Evolutionary conservation across 169 alveolate genomes (phyloP), one percentile per base, ranked within the genome.

Genomic region (Amoebophrya sp.): DNA sequence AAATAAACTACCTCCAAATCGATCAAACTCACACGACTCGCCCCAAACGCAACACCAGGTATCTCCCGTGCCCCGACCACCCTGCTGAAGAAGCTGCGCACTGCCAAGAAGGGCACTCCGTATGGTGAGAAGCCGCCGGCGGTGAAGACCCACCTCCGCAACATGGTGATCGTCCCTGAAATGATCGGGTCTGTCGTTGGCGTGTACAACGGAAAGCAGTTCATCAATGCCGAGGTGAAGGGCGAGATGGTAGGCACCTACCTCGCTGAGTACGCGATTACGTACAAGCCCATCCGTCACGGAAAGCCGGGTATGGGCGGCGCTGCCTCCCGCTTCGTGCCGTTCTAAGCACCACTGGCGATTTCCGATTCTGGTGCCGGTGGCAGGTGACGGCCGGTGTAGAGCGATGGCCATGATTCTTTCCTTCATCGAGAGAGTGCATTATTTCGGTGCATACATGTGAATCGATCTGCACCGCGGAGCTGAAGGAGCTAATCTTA

Each of bases 281-380:
- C 99, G 40, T 98, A 98, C 98, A 98, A 97, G 95, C 99, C 99
- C 92, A 98, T 98, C 50, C 96, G 97, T 91, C 99, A 98, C 96
- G 99, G 99, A 89, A 98, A 97, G 94, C 99, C 99, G 58, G 99
- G 99, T 90, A 98, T 97, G 43, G 99, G 99, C 39, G 98, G 99
- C 41, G 89, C 93, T 18, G 87, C 92, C 41, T 91, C 93, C 67
- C 92, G 93, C 18, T 93, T 88, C 92, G 90, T 92, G 70, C 92
- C 93, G 0, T 92, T 89, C n/a, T n/a, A n/a, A n/a, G n/a, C n/a
- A n/a, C n/a, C n/a, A n/a, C n/a, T n/a, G n/a, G n/a, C n/a, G n/a
- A n/a, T n/a, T n/a, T n/a, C n/a, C n/a, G n/a, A n/a, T n/a, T n/a
- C n/a, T n/a, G n/a, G n/a, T n/a, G n/a, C n/a, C n/a, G n/a, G n/a